Evolutionary conservation across 2,329 filamentous ascomycete genomes (phyloP).

Genomic region (Uncinocarpus reesii): DNA sequence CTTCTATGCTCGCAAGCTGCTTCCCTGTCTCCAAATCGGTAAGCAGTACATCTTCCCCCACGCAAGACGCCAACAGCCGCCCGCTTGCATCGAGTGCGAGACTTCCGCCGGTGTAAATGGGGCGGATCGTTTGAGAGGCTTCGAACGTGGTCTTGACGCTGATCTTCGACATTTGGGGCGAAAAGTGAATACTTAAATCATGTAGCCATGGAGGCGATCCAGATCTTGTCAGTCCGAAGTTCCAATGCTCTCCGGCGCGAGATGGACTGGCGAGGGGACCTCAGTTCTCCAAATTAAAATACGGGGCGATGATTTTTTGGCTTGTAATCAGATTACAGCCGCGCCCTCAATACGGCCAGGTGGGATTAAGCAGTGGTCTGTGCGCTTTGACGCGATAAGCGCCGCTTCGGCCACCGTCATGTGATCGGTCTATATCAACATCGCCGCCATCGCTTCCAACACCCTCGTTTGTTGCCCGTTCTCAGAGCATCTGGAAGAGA

Average conservation of each 20-base stretch:
- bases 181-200: neutral
- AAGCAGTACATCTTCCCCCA: conserved; percentile 86
- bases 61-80: conserved; percentile 69
- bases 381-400: conserved; percentile 21
- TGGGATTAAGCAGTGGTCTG: conserved; percentile 25
- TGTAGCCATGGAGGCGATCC: conserved; percentile 1
- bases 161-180: conserved; percentile 39
- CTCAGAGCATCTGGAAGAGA: too few relatives aligned
- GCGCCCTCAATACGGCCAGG: conserved; percentile 17
- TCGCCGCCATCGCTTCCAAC: too few relatives aligned
- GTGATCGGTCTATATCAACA: neutral
- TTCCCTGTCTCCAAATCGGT: conserved; percentile 74
- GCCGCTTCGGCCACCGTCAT: conserved; percentile 7
- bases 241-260: too few relatives aligned
- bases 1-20: conserved; percentile 77
- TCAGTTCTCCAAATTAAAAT: conserved; percentile 11
- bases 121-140: conserved; percentile 68
- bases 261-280: too few relatives aligned
- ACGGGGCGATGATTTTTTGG: conserved; percentile 7
- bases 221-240: neutral
- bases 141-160: conserved; percentile 79
- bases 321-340: conserved; percentile 2
- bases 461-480: too few relatives aligned
- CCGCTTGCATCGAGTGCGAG: conserved; percentile 74
- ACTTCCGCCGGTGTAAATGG: conserved; percentile 86